phyloP scores from a whole-genome alignment of 257 asterid species.

The Rehmannia glutinosa region DNA sequence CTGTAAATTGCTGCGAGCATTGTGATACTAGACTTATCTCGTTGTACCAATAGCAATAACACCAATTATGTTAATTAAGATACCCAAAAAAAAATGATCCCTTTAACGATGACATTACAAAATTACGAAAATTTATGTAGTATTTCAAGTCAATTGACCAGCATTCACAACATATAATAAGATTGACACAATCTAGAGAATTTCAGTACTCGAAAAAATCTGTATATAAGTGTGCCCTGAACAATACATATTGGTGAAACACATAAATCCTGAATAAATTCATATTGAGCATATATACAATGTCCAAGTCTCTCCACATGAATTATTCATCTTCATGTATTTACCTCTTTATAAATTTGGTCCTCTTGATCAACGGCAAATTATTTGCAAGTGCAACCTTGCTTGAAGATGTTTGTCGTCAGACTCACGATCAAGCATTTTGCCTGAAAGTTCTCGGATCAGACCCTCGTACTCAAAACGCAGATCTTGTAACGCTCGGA shows the following conservation, averaged over 20 bases:
- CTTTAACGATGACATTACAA: too few relatives aligned
- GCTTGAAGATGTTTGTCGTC: neutral
- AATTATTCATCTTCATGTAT: too few relatives aligned
- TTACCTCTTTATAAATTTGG: neutral
- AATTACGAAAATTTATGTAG: too few relatives aligned
- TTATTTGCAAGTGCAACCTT: neutral
- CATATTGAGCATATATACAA: neutral
- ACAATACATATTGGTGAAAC: neutral
- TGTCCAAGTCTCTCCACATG: neutral
- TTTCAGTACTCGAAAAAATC: too few relatives aligned
- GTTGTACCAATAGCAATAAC: too few relatives aligned
- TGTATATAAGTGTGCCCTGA: neutral
- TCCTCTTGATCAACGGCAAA: neutral
- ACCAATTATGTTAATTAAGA: too few relatives aligned
- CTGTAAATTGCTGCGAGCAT: too few relatives aligned
- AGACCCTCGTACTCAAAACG: neutral
- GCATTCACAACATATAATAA: too few relatives aligned
- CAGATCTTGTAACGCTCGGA: neutral
- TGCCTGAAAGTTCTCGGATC: neutral
- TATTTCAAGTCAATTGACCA: too few relatives aligned
- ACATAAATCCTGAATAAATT: neutral
- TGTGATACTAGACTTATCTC: too few relatives aligned
- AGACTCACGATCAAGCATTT: neutral
- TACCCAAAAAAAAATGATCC: too few relatives aligned
- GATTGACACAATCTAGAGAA: too few relatives aligned